phyloP scores from a whole-genome alignment of 257 asterid species.

The Solanum rostratum region DNA sequence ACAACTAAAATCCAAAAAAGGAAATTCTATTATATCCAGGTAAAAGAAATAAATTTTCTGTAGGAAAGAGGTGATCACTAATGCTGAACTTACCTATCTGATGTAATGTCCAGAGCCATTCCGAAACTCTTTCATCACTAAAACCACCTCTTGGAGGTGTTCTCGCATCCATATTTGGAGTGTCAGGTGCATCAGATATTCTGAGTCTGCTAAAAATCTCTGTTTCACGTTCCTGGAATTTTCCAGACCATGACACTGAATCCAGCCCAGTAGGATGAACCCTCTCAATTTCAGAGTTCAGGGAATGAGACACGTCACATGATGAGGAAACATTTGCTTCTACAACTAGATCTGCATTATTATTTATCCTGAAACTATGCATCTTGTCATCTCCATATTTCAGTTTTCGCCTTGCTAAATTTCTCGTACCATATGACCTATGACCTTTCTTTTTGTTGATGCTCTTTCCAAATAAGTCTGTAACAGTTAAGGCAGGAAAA shows the following conservation, averaged over 20 bases:
- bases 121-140: slow-evolving; percentile 71
- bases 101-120: slow-evolving; percentile 99
- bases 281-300: slow-evolving; percentile 37
- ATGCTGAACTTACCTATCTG: slow-evolving; percentile 52
- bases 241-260: slow-evolving; percentile 33
- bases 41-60: background rate
- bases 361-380: slow-evolving; percentile 79
- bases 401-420: slow-evolving; percentile 40
- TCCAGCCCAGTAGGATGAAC: slow-evolving; percentile 17
- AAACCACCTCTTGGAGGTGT: slow-evolving; percentile 45
- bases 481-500: slow-evolving; percentile 78
- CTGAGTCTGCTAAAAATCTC: slow-evolving; percentile 37
- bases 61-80: background rate
- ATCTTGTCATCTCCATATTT: slow-evolving; percentile 55
- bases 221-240: slow-evolving; percentile 22
- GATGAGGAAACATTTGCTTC: slow-evolving; percentile 52
- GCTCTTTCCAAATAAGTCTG: slow-evolving; percentile 63
- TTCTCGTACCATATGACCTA: slow-evolving; percentile 40
- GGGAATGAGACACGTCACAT: slow-evolving; percentile 20
- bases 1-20: slow-evolving; percentile 45
- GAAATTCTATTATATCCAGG: background rate
- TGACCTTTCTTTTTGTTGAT: slow-evolving; percentile 30
- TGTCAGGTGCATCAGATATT: slow-evolving; percentile 58
- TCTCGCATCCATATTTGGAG: slow-evolving; percentile 26
- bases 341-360: slow-evolving; percentile 77